Conservation (phyloP, 2,329 filamentous ascomycete species). For the Fusarium bulbicola region DNA sequence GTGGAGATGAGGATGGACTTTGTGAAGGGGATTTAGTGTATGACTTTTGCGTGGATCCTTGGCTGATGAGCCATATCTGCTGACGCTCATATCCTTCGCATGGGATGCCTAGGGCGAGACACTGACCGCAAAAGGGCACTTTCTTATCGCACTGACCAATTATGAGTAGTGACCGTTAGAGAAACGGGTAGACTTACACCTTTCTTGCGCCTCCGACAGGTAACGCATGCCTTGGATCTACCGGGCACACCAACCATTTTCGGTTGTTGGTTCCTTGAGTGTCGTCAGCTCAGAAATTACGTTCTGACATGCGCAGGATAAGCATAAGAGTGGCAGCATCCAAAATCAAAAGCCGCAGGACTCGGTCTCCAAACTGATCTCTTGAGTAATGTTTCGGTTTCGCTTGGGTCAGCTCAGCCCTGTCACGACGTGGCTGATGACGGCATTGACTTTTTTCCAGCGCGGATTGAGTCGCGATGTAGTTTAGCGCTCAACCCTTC, state of each 20-base stretch:
- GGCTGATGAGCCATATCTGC: conserved; percentile 15
- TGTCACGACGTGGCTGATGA: conserved; percentile 1
- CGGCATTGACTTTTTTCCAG: conserved; percentile 15
- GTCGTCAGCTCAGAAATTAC: too few species aligned
- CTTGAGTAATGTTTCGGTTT: background rate
- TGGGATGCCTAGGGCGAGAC: background rate
- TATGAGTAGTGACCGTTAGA: fast-evolving
- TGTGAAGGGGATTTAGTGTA: background rate
- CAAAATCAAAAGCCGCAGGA: background rate
- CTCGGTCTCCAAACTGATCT: background rate
- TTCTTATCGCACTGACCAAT: conserved; percentile 12
- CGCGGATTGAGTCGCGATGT: conserved; percentile 25
- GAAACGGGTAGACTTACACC: background rate
- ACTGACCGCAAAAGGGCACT: background rate
- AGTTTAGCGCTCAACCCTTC: background rate
- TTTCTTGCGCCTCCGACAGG: conserved; percentile 14
- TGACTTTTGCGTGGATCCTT: background rate
- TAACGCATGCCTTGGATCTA: conserved; percentile 18
- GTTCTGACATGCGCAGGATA: background rate
- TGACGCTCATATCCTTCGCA: conserved; percentile 7
- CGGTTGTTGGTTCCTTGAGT: fast-evolving
- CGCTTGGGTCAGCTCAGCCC: background rate
- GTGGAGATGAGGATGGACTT: background rate
- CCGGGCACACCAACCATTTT: conserved; percentile 21
- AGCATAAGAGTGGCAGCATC: background rate